Percentiles rank a stretch among this genome's conserved stretches.
Evolutionary conservation across 805 yeast genomes (phyloP).

Genomic region (Cyberlindnera mrakii): DNA sequence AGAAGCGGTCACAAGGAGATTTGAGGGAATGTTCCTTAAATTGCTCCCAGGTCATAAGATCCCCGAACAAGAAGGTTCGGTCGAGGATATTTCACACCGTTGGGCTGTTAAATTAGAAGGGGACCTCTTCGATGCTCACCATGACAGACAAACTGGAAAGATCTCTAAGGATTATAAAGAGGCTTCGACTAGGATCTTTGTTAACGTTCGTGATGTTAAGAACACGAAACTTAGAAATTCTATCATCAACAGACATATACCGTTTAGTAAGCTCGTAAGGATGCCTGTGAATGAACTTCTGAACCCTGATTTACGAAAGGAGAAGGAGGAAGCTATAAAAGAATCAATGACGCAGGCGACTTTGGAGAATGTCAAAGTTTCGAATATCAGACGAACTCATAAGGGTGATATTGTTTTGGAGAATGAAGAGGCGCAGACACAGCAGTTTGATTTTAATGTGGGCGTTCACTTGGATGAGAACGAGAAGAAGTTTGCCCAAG

Average conservation of each 20-base stretch:
- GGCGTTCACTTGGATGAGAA: conserved; percentile 19
- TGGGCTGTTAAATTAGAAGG: conserved; percentile 50
- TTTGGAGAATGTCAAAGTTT: conserved; percentile 51
- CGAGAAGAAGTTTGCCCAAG: not conserved
- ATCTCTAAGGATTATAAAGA: conserved; percentile 40
- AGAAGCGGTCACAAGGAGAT: conserved; percentile 41
- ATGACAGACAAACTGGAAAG: conserved; percentile 21
- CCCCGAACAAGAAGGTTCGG: conserved; percentile 23
- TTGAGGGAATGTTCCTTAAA: conserved; percentile 40
- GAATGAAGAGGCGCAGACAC: conserved; percentile 27
- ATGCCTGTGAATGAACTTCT: conserved; percentile 70
- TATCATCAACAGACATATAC: conserved; percentile 46
- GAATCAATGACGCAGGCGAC: conserved; percentile 67
- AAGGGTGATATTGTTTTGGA: conserved; percentile 85
- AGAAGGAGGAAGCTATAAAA: conserved; percentile 65
- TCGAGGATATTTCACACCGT: conserved; percentile 31
- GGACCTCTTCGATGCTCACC: conserved; percentile 36
- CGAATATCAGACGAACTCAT: conserved; percentile 73
- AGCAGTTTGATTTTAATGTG: conserved; percentile 21
- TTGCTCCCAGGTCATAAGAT: conserved; percentile 28
- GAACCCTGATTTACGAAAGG: conserved; percentile 66
- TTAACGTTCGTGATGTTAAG: conserved; percentile 54
- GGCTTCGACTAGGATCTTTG: conserved; percentile 61
- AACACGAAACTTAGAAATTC: conserved; percentile 52
- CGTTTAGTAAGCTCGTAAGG: conserved; percentile 52